Percentiles rank a stretch among this genome's conserved stretches.
Conservation (phyloP, 495 filamentous ascomycete genomes). For the Penicillium canariense region DNA sequence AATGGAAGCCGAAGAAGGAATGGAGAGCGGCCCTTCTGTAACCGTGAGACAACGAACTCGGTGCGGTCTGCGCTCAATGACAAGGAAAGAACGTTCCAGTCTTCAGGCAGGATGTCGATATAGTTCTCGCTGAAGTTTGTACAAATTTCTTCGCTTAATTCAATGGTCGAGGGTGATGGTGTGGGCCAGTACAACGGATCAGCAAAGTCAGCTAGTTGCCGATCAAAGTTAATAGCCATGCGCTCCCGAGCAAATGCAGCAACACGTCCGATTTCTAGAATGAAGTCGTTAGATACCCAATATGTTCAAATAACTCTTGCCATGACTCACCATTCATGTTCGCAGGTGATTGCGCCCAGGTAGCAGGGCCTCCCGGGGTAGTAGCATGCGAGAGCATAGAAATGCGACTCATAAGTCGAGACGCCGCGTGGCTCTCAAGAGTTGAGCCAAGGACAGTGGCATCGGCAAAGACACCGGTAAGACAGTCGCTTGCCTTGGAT, state of each 20-base stretch:
- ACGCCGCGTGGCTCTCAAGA: slow-evolving; percentile 44
- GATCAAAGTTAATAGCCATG: slow-evolving; percentile 44
- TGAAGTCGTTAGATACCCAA: slow-evolving; percentile 10
- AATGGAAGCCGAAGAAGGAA: slow-evolving; percentile 85
- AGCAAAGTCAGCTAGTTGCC: slow-evolving; percentile 38
- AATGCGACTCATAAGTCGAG: slow-evolving; percentile 46
- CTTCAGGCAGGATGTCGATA: slow-evolving; percentile 65
- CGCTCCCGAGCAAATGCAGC: slow-evolving; percentile 46
- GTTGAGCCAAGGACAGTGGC: slow-evolving; percentile 44
- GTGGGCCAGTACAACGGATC: slow-evolving; percentile 43
- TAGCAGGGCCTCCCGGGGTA: slow-evolving; percentile 26
- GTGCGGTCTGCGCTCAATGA: slow-evolving; percentile 73
- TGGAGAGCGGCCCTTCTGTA: slow-evolving; percentile 68
- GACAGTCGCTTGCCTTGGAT: slow-evolving; percentile 39
- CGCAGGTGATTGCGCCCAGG: slow-evolving; percentile 39
- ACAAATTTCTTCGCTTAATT: slow-evolving; percentile 28
- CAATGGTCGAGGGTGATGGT: slow-evolving; percentile 13
- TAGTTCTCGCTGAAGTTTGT: slow-evolving; percentile 40
- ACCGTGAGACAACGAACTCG: slow-evolving; percentile 79
- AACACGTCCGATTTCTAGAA: slow-evolving; percentile 44
- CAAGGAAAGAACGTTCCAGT: slow-evolving; percentile 85
- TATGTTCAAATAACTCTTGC: background rate
- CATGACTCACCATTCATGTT: slow-evolving; percentile 41
- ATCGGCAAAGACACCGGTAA: slow-evolving; percentile 37
- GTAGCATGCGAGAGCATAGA: slow-evolving; percentile 48